Evolutionary conservation across 371 early-diverging fungal species (phyloP).

Genomic region (Mucor plumbeus): DNA sequence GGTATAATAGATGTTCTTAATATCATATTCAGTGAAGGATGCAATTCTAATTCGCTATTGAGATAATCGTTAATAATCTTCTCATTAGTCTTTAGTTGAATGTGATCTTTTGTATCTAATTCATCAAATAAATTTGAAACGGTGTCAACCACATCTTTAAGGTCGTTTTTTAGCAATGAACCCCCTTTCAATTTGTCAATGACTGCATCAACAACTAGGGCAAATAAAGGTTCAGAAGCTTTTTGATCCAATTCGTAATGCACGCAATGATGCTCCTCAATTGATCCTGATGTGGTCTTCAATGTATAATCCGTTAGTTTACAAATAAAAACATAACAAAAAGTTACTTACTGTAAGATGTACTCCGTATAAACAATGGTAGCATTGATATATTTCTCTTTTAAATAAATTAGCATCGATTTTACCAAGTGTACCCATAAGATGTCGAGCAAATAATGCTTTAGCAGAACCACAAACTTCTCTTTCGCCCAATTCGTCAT

Average conservation of each 20-base stretch:
- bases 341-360: slow-evolving; percentile 54
- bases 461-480: slow-evolving; percentile 64
- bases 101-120: slow-evolving; percentile 51
- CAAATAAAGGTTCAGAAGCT: slow-evolving; percentile 61
- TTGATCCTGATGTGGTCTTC: slow-evolving; percentile 57
- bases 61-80: slow-evolving; percentile 26
- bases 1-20: slow-evolving; percentile 28
- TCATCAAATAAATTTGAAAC: slow-evolving; percentile 58
- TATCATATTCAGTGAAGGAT: slow-evolving; percentile 21
- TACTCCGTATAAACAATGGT: slow-evolving; percentile 72
- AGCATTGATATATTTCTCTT: slow-evolving; percentile 66
- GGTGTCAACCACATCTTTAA: slow-evolving; percentile 64
- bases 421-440: slow-evolving; percentile 23
- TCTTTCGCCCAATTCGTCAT: slow-evolving; percentile 71
- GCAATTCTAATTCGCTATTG: slow-evolving; percentile 15
- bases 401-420: slow-evolving; percentile 30
- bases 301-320: background rate
- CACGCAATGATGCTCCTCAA: slow-evolving; percentile 61
- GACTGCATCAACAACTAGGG: slow-evolving; percentile 48
- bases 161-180: slow-evolving; percentile 49
- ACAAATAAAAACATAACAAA: background rate
- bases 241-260: slow-evolving; percentile 54
- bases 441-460: slow-evolving; percentile 52
- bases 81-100: slow-evolving; percentile 19
- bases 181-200: slow-evolving; percentile 47